Base-by-base conservation (phyloP, 805 yeast species). In the Candida odintsovae region DNA sequence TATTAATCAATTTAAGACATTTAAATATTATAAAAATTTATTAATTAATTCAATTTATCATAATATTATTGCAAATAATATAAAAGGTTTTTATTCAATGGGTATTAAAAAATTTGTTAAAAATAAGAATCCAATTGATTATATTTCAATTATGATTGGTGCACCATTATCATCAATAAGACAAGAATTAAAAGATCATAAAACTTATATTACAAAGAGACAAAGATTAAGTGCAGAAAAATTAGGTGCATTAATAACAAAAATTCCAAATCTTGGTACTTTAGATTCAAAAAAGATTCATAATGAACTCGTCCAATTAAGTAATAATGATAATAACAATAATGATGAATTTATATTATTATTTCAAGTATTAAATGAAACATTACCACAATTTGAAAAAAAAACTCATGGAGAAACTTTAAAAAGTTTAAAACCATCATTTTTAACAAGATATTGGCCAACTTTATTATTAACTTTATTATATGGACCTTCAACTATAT, bases 361-460 rank as follows among this genome's bases (percentile, higher is more conserved):
- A 20, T 38, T n/a, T 6, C 23, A 23, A 15, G 22, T 15, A 2
- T n/a, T 38, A 13, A 23, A 36, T 38, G 33, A 28, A 29, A 19
- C 39, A 19, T 11, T 12, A 19, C 18, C 31, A 40, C 8, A 23
- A 10, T 26, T n/a, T 13, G 21, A 15, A 6, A 19, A 11, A 16
- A 36, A n/a, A 12, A 18, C 13, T 20, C 4, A 8, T 16, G 29
- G 13, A 11, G 15, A 10, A 19, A 20, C 23, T n/a, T n/a, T n/a
- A n/a, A 36, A 36, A 13, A 20, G 39, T 11, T 6, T 19, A 36
- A 63, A 61, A 44, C 87, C 87, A 16, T 56, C 66, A 1, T 54
- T 64, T 16, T 33, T 69, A 2, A 64, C 70, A 2, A 72, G 87
- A 45, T 78, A 80, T 63, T 90, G 96, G 96, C 87, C 90, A 1